Base-by-base conservation (phyloP, 441 rosid species). In the Pelargonium citronellum region DNA sequence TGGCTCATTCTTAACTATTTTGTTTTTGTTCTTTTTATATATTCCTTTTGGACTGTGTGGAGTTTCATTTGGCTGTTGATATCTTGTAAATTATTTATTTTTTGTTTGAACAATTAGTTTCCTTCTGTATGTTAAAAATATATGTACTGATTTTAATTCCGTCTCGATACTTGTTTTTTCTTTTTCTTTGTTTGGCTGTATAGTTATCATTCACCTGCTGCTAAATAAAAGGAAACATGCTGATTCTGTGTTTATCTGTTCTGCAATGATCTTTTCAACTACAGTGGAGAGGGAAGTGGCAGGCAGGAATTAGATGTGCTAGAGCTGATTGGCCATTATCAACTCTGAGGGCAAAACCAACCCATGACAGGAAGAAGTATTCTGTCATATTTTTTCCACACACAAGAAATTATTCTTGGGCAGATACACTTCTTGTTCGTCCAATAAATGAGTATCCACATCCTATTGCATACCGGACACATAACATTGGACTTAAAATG, bases 271-370 rank as follows among this genome's bases (percentile, higher is more conserved):
- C 69, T 74, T 63, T 34, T 70, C 79, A 74, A 82, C 70, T 80
- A 64, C 72, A 95, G 98, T 92, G 98, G 99, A 88, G 99, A 83
- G 99, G 98, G 53, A 91, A 80, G 86, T 95, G 99, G 99, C 95
- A 90, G 51, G 96, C 95, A 43, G 98, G 97, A 83, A 91, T 92
- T 68, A 84, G 89, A 82, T 95, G 99, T 74, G 93, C 91, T 30
- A 90, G 87, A 78, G 91, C 92, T 19, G 98, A 92, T 83, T 90
- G 97, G 89, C 98, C 99, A 16, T 73, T 95, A 53, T 76, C 95
- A n/a, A 92, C 98, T 67, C 81, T 92, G 78, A 92, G 73, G 81
- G 98, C 91, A 15, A 92, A 92, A 79, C 98, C 96, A 9, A 95
- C 95, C 70, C 98, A 92, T 66, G 99, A 88, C 69, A 81, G 98